These are phyloP conservation scores for Panicum virgatum DNA, from an alignment of 202 grass and related monocot genomes.

Conservation along the genomic window DNA sequence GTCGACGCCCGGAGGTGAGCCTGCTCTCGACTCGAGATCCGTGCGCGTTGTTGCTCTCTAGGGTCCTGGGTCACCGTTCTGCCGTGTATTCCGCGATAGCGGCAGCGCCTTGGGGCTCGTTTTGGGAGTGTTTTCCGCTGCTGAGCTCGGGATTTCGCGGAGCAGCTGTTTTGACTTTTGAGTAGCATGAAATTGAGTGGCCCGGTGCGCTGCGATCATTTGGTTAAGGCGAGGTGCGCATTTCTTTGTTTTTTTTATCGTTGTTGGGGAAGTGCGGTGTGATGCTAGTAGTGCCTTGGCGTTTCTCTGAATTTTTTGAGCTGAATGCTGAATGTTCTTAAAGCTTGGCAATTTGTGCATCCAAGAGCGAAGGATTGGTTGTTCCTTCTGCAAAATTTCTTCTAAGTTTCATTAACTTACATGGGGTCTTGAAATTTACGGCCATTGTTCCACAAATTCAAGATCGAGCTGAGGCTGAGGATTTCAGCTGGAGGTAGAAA, in stretches of 20 bases:
- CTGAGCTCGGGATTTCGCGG: conserved; percentile 1
- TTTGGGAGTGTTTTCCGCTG: not conserved
- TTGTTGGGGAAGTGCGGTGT: not conserved
- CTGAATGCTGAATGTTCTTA: conserved; percentile 29
- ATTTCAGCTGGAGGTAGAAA: conserved; percentile 7
- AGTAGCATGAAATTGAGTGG: not conserved
- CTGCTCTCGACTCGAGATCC: conserved; percentile 22
- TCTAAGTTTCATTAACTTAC: not conserved
- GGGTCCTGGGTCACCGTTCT: not conserved
- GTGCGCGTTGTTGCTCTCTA: conserved; percentile 5
- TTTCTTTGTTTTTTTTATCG: not conserved
- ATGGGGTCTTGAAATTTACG: not conserved
- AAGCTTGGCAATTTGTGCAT: not conserved
- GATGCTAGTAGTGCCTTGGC: not conserved
- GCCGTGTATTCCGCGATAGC: not conserved
- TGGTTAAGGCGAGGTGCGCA: not conserved
- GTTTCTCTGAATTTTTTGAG: conserved; percentile 9
- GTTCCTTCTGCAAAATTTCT: not conserved
- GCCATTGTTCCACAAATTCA: not conserved
- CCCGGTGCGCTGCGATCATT: conserved; percentile 16
- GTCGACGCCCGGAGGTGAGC: conserved; percentile 43
- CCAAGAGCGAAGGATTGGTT: conserved; percentile 3
- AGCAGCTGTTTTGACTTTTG: not conserved
- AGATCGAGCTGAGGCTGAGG: not conserved
- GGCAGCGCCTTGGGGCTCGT: not conserved